Percentiles rank a stretch among this genome's conserved stretches.
These are phyloP conservation scores for Capsicum pubescens DNA, from an alignment of 257 asterid species.

Conservation along the genomic window DNA sequence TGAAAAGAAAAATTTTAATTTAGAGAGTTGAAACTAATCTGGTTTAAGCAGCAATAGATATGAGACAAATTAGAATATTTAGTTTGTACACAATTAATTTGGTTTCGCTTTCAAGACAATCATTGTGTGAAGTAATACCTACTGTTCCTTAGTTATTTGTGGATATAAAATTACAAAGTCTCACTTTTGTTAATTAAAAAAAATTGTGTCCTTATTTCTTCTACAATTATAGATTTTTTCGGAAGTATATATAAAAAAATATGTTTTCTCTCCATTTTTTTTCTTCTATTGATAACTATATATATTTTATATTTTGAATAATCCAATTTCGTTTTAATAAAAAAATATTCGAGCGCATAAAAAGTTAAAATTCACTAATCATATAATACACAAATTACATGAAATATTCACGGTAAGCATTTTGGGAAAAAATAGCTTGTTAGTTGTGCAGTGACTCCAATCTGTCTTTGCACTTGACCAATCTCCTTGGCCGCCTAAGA, in stretches of 20 bases:
- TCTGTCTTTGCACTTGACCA: neutral
- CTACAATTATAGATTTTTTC: neutral
- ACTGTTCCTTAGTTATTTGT: neutral
- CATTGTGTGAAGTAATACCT: neutral
- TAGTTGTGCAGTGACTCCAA: neutral
- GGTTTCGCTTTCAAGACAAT: constrained; percentile 13
- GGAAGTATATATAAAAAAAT: neutral
- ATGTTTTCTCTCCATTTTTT: neutral
- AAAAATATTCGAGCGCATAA: neutral
- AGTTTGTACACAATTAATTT: neutral
- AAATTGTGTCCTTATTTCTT: neutral
- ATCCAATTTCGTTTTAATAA: too few species aligned
- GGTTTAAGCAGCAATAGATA: neutral
- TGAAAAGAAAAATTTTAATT: neutral
- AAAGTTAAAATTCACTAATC: neutral
- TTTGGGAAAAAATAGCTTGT: neutral
- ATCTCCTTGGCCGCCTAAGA: neutral
- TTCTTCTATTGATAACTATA: too few species aligned
- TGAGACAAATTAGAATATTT: neutral
- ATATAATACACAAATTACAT: neutral
- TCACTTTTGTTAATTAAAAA: neutral
- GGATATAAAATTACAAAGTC: neutral
- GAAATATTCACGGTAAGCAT: neutral
- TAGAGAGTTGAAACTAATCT: neutral
- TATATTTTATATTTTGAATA: too few species aligned